These are phyloP conservation scores for Orbilia oligospora DNA, from an alignment of 2,329 filamentous ascomycete species.

Conservation along the genomic window DNA sequence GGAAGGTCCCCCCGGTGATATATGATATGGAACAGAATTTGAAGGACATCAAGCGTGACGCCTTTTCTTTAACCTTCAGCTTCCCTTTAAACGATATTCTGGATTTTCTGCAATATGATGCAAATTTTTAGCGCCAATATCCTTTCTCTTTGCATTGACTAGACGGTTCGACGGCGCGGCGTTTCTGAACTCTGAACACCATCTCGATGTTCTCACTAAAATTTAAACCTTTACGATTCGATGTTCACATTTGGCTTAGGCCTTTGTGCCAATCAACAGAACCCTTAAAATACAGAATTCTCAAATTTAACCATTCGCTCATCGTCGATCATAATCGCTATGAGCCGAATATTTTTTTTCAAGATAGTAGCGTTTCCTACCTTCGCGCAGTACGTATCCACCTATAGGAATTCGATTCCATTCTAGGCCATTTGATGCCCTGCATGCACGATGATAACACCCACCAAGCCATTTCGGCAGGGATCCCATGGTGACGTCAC, in stretches of 20 bases:
- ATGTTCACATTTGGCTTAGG: neutral
- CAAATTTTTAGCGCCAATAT: conserved; percentile 35
- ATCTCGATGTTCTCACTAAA: conserved; percentile 4
- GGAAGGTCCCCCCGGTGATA: conserved; percentile 46
- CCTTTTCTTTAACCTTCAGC: neutral
- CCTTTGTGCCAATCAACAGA: conserved; percentile 8
- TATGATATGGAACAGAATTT: conserved; percentile 1
- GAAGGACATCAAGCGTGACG: neutral
- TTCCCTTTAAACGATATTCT: neutral
- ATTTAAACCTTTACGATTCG: neutral
- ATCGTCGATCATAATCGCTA: conserved; percentile 48
- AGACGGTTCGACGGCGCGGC: conserved; percentile 8
- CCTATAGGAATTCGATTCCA: conserved; percentile 42
- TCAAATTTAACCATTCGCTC: conserved; percentile 1
- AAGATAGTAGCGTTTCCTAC: conserved; percentile 23
- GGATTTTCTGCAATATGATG: conserved; percentile 38
- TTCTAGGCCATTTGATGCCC: conserved; percentile 36
- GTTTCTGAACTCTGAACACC: conserved; percentile 37
- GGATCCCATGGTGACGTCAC: conserved; percentile 60
- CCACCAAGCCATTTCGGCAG: conserved; percentile 49
- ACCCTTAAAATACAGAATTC: conserved; percentile 1
- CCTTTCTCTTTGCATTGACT: conserved; percentile 1
- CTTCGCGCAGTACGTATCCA: conserved; percentile 13
- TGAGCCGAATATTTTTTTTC: conserved; percentile 35
- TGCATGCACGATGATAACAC: conserved; percentile 62